Evolutionary conservation across 2,329 filamentous ascomycete genomes (phyloP).

Genomic region (Cladosporium velox): DNA sequence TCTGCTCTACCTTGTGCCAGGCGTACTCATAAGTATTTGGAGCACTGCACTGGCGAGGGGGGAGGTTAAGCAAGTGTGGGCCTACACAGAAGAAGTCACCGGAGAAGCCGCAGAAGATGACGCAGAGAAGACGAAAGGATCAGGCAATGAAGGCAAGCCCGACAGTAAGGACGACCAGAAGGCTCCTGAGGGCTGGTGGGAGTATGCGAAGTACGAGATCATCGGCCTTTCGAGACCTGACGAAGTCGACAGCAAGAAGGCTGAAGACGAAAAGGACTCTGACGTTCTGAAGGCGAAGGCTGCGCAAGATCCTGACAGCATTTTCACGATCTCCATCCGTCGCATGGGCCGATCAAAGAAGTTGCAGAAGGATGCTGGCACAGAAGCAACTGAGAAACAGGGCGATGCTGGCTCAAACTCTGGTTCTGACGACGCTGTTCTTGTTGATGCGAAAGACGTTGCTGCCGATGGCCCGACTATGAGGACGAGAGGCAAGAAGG

Average conservation of each 20-base stretch:
- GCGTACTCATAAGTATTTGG: constrained; percentile 75
- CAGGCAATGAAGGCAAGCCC: constrained; percentile 20
- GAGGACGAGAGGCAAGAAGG: constrained; percentile 14
- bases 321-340: constrained; percentile 21
- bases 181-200: constrained; percentile 12
- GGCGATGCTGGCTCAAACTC: not conserved
- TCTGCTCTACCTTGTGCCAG: constrained; percentile 86
- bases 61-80: constrained; percentile 75
- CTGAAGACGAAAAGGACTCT: constrained; percentile 30
- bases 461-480: not conserved
- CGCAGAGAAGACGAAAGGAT: constrained; percentile 21
- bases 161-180: constrained; percentile 15
- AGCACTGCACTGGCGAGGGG: constrained; percentile 69
- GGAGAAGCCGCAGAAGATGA: constrained; percentile 41
- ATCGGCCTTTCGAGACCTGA: constrained; percentile 6
- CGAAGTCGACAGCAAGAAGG: constrained; percentile 22
- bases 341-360: constrained; percentile 7
- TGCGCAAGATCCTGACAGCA: constrained; percentile 16
- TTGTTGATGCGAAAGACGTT: constrained; percentile 19
- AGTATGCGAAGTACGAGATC: constrained; percentile 18
- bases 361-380: not conserved
- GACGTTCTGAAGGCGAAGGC: constrained; percentile 15
- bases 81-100: constrained; percentile 69
- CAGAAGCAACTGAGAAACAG: not conserved
- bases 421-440: constrained; percentile 23